Base-by-base conservation (phyloP, 495 filamentous ascomycete genomes). In the Aspergillus indologenus region DNA sequence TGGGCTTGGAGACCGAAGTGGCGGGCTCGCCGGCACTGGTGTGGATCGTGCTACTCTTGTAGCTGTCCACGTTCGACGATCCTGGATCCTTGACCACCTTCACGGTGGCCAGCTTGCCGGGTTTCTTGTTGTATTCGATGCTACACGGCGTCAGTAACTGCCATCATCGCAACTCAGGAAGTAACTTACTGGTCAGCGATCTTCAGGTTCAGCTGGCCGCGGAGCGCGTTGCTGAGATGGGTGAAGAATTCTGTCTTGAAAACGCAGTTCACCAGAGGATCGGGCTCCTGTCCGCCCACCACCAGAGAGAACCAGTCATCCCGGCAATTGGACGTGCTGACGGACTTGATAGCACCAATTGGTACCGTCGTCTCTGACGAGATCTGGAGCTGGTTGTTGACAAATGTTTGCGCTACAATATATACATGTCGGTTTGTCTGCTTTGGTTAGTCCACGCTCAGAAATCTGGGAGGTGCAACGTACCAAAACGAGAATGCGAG, bases 171-270 rank as follows among this genome's bases (percentile, higher is more conserved):
- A 0, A 3, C 12, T n/a, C 34, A 43, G 26, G 14, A 47, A n/a
- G 14, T 9, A 17, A 72, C 77, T 73, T 69, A 81, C 75, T 81
- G 81, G 29, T 92, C 86, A 17, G 77, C 84, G 58, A 98, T 90
- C 77, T 89, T 90, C 56, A 98, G 70, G 67, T 89, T 89, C 66
- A 94, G 79, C 9, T 88, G 84, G 12, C 88, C 92, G 0, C 87
- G 90, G 70, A 91, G 85, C 42, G 79, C 84, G 45, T 79, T 82
- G 68, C 83, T 83, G 65, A 98, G 83, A 50, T 96, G 92, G 8
- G 92, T 96, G 68, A 97, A 94, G 64, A 99, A 88, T 66, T 99
- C 95, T 0, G 93, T 98, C 78, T 99, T 99, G 71, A 99, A 87
- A 26, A 96, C 76, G 68, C 95, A 99, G 71, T 85, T 94, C 46